A percentile compares a stretch with the other conserved stretches of the same genome.
These are phyloP conservation scores for Colletotrichum sp. DNA, from an alignment of 2,329 filamentous ascomycete genomes.

Conservation along the genomic window DNA sequence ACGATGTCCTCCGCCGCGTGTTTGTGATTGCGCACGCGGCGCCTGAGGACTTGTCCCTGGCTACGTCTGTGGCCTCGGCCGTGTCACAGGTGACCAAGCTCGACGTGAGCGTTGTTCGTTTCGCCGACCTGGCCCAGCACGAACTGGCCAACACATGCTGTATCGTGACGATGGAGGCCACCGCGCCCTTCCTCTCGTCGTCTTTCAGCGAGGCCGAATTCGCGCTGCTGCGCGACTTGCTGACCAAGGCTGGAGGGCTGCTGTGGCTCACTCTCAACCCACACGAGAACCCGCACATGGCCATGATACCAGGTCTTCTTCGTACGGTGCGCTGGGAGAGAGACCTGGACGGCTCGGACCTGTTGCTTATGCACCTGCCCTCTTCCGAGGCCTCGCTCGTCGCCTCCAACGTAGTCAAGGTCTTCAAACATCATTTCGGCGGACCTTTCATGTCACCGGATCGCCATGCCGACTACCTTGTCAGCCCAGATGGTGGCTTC, in stretches of 20 bases:
- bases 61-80: background rate
- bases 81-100: background rate
- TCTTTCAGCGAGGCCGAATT: background rate
- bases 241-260: background rate
- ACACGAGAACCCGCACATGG: background rate
- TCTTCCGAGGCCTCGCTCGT: background rate
- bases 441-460: background rate
- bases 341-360: background rate
- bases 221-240: background rate
- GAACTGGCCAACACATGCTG: background rate
- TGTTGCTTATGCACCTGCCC: background rate
- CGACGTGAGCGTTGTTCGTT: background rate
- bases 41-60: background rate
- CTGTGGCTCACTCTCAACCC: background rate
- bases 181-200: background rate
- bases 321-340: slow-evolving; percentile 6
- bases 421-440: background rate
- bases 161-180: background rate
- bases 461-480: background rate
- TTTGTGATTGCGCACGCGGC: background rate
- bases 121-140: background rate
- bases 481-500: background rate
- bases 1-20: background rate
- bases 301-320: background rate
- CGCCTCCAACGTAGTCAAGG: background rate